Base-by-base conservation (phyloP, 106 monocot species). In the Dendrobium catenatum region DNA sequence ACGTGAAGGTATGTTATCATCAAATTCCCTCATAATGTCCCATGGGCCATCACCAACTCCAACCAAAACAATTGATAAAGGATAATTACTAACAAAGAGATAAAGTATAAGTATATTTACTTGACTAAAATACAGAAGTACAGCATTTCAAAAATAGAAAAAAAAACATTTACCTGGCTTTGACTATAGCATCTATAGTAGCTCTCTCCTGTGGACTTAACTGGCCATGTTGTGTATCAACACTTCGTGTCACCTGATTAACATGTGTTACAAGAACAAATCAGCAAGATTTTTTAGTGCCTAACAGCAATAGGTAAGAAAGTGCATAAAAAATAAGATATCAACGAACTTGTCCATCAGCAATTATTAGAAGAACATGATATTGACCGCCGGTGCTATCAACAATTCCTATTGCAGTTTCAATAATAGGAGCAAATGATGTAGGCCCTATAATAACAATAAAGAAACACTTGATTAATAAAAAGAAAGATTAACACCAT, bases 371-470 rank as follows among this genome's bases (percentile, higher is more conserved):
- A 81, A 95, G 93, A 85, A 95, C 88, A 86, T 96, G 95, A 80
- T 91, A 96, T 58, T 90, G 91, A 80, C 95, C 95, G 55, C 95
- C 95, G 56, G 86, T 85, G 55, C 79, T 85, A 76, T 96, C 93
- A 66, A 90, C 95, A 79, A 96, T 93, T 72, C 88, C 88, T 51
- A 93, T 90, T 42, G 95, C 95, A 46, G 91, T 85, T 81, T 96
- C 95, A 81, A 96, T 91, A 43, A 93, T 91, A 11, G 95, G 95
- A 17, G 93, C 95, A 84, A 95, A 95, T 5, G 95, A 95, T 72
- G 95, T 96, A 54, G 95, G 95, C 7, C 95, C 95, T 96, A 84
- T 79, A 48, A 78, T 22, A 41, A 55, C n/a, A 68, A 24, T 56
- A 22, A 41, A 73, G 33, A 5, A 58, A 75, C 31, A 11, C 42